Percentiles rank a stretch among this genome's conserved stretches.
phyloP scores from a whole-genome alignment of 140 eudicot genomes.

The Anethum foeniculum region DNA sequence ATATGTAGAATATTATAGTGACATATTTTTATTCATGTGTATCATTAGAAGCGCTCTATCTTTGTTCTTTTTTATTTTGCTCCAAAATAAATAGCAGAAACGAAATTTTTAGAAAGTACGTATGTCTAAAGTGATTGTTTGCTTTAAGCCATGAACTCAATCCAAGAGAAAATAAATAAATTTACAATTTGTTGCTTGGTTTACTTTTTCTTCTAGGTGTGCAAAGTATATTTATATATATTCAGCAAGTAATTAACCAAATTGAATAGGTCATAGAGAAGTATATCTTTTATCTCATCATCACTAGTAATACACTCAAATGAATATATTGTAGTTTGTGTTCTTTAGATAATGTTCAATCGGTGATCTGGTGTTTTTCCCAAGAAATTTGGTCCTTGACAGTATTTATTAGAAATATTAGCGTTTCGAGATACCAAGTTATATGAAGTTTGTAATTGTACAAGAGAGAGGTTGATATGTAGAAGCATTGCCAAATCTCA shows the following conservation, averaged over 20 bases:
- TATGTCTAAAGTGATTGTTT: background rate
- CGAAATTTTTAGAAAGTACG: background rate
- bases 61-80: background rate
- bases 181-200: background rate
- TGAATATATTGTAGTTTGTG: background rate
- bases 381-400: background rate
- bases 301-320: background rate
- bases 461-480: background rate
- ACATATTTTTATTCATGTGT: background rate
- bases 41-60: background rate
- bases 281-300: background rate
- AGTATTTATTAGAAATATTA: background rate
- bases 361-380: background rate
- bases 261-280: background rate
- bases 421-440: background rate
- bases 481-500: background rate
- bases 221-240: background rate
- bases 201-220: background rate
- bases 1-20: background rate
- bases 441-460: background rate
- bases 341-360: background rate
- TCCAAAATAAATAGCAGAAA: background rate
- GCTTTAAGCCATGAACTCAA: background rate
- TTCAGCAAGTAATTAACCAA: too few relatives aligned
- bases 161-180: too few relatives aligned